phyloP scores from a whole-genome alignment of 1,139 yeast genomes.

The Pneumocystis jirovecii region DNA sequence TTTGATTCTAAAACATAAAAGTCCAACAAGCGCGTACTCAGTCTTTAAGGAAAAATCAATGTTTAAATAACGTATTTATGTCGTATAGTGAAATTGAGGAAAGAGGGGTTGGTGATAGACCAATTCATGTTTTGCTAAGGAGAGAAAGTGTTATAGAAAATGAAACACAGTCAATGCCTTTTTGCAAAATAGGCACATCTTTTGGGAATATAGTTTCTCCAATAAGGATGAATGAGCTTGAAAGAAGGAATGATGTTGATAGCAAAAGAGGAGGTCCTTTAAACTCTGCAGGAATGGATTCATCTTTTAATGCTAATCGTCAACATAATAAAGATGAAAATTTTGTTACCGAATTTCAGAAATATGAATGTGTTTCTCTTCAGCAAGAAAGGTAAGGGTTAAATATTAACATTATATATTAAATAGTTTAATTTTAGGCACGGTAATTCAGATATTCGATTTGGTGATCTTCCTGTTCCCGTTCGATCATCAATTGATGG shows the following conservation, averaged over 20 bases:
- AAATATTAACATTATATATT: neutral
- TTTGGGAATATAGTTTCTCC: neutral
- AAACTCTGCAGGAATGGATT: neutral
- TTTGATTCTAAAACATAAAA: constrained; percentile 32
- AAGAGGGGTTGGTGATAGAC: constrained; percentile 11
- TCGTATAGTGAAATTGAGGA: neutral
- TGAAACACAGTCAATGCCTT: constrained; percentile 1
- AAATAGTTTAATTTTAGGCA: neutral
- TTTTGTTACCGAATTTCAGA: neutral
- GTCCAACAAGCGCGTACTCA: constrained; percentile 35
- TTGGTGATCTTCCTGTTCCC: constrained; percentile 35
- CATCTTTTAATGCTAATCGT: neutral
- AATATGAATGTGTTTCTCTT: neutral
- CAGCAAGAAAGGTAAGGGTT: neutral
- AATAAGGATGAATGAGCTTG: neutral
- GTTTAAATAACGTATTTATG: neutral
- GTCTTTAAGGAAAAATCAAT: constrained; percentile 1
- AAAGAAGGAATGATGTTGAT: neutral
- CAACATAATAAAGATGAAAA: neutral
- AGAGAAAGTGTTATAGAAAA: constrained; percentile 1
- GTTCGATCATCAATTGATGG: constrained; percentile 9
- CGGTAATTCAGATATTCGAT: constrained; percentile 23
- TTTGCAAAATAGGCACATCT: neutral
- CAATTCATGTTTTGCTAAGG: constrained; percentile 10
- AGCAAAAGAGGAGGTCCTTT: neutral